Evolutionary conservation across 2,329 filamentous ascomycete genomes (phyloP).

Genomic region (Seiridium cupressi): DNA sequence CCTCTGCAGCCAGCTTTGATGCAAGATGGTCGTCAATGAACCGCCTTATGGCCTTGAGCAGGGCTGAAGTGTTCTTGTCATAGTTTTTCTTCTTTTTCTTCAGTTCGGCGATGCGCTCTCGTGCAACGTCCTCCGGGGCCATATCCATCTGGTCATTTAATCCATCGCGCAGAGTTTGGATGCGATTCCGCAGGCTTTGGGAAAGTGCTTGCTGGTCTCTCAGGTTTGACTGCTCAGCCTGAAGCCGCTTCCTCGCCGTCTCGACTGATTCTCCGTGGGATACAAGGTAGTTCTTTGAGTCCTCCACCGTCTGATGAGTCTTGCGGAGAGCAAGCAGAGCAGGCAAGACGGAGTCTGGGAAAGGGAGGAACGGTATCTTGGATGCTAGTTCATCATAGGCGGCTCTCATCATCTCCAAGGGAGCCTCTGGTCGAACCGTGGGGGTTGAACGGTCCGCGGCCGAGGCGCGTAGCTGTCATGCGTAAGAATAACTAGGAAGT

Average conservation of each 20-base stretch:
- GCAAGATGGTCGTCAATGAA: constrained; percentile 74
- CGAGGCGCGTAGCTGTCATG: constrained; percentile 8
- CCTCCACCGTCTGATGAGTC: constrained; percentile 61
- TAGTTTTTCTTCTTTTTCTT: constrained; percentile 58
- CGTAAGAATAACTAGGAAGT: neutral
- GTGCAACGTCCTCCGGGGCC: constrained; percentile 58
- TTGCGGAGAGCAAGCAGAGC: constrained; percentile 69
- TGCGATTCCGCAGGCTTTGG: constrained; percentile 50
- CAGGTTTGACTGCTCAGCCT: constrained; percentile 48
- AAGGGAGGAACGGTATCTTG: constrained; percentile 64
- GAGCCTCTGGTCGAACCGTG: constrained; percentile 25
- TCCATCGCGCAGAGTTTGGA: constrained; percentile 57
- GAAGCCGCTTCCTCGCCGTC: constrained; percentile 44
- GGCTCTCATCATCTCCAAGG: constrained; percentile 53
- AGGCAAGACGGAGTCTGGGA: constrained; percentile 65
- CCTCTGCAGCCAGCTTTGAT: constrained; percentile 77
- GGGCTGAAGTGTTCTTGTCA: constrained; percentile 55
- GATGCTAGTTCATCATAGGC: constrained; percentile 65
- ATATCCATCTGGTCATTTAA: constrained; percentile 56
- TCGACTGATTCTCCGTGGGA: constrained; percentile 41
- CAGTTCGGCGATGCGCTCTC: constrained; percentile 61
- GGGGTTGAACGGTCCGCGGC: constrained; percentile 10
- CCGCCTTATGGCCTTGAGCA: constrained; percentile 63
- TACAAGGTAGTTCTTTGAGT: constrained; percentile 60
- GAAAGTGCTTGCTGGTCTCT: constrained; percentile 56